These are phyloP conservation scores for Cyanophora paradoxa DNA, from an alignment of 78 protist genomes.

Conservation along the genomic window DNA sequence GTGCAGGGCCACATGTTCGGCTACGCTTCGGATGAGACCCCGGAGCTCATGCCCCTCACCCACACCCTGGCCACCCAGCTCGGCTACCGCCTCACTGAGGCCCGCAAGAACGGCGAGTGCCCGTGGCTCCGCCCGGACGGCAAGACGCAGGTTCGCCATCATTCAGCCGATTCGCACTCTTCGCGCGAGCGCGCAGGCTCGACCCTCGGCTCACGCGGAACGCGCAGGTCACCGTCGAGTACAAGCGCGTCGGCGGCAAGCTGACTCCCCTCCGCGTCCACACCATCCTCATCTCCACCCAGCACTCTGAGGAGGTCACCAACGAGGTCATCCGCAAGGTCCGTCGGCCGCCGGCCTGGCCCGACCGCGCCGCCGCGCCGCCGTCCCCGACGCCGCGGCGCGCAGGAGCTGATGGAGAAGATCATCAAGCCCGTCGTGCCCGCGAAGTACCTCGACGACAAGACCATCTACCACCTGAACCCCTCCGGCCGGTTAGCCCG, in stretches of 20 bases:
- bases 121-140: slow-evolving; percentile 97
- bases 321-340: slow-evolving; percentile 76
- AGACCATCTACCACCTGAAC: slow-evolving; percentile 95
- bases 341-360: too few relatives aligned
- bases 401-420: slow-evolving; percentile 67
- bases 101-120: slow-evolving; percentile 81
- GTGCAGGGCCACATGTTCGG: slow-evolving; percentile 99
- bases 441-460: slow-evolving; percentile 78
- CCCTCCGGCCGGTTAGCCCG: slow-evolving; percentile 98
- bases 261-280: slow-evolving; percentile 89
- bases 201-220: too few relatives aligned
- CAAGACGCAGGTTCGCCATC: slow-evolving; percentile 91
- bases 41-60: slow-evolving; percentile 91
- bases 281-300: slow-evolving; percentile 97
- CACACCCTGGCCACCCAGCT: slow-evolving; percentile 84
- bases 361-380: too few relatives aligned
- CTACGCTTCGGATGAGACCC: slow-evolving; percentile 98
- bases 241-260: slow-evolving; percentile 64
- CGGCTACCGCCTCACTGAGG: slow-evolving; percentile 77
- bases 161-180: too few relatives aligned
- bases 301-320: slow-evolving; percentile 88
- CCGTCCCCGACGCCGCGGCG: neutral
- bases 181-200: too few relatives aligned
- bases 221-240: slow-evolving; percentile 97
- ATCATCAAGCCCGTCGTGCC: slow-evolving; percentile 87